Evolutionary conservation across 78 protist genomes (phyloP).

Genomic region (Creolimax fragrantissima): DNA sequence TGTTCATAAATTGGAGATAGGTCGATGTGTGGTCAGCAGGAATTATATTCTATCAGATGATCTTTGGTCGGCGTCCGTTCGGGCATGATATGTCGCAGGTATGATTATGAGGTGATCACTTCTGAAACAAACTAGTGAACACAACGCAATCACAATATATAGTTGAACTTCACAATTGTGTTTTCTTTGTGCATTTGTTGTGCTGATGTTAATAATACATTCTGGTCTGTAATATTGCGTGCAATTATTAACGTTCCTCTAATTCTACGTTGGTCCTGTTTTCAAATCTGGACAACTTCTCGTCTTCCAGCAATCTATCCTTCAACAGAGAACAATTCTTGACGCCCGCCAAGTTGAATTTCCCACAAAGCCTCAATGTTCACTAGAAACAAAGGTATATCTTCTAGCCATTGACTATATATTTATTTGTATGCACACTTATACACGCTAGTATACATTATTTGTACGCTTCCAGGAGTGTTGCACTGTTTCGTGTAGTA

Average conservation of each 20-base stretch:
- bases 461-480: background rate
- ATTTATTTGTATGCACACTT: background rate
- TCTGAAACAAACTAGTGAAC: too few species aligned
- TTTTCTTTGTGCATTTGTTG: background rate
- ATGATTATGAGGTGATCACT: background rate
- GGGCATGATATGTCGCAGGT: conserved; percentile 58
- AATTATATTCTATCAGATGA: conserved; percentile 67
- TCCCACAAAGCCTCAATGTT: conserved; percentile 43
- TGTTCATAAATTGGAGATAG: conserved; percentile 39
- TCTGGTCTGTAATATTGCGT: background rate
- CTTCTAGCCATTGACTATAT: background rate
- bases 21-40: conserved; percentile 89
- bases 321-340: conserved; percentile 13
- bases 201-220: background rate
- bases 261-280: background rate
- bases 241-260: background rate
- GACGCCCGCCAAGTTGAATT: conserved; percentile 39
- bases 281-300: too few species aligned
- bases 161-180: too few species aligned
- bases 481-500: background rate
- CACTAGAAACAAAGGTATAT: conserved; percentile 41
- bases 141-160: too few species aligned
- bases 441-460: too few species aligned
- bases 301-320: conserved; percentile 21
- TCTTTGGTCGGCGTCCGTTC: conserved; percentile 74